phyloP scores from a whole-genome alignment of 2,329 filamentous ascomycete species.

The Ophiostoma tasmaniense region DNA sequence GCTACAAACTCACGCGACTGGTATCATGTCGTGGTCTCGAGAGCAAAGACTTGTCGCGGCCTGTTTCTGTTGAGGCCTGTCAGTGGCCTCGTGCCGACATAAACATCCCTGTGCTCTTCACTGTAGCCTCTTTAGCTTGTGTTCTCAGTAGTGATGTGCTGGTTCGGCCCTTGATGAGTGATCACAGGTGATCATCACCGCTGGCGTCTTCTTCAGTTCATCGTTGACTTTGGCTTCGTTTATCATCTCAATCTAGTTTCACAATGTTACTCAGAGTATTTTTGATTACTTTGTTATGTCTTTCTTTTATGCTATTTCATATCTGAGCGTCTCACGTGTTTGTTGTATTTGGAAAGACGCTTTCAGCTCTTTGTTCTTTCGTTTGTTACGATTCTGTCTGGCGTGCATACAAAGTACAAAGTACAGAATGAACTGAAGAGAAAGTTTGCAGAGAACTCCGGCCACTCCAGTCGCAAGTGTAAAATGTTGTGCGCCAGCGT shows the following conservation, averaged over 20 bases:
- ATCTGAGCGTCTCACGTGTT: neutral
- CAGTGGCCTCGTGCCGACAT: neutral
- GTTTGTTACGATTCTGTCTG: neutral
- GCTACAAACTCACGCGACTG: neutral
- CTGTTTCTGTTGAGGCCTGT: neutral
- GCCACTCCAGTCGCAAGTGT: neutral
- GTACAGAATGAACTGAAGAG: too few species aligned
- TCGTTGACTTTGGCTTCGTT: neutral
- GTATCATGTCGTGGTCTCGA: neutral
- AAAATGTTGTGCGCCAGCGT: conserved; percentile 8
- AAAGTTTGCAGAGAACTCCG: too few species aligned
- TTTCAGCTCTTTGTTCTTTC: neutral
- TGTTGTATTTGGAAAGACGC: neutral
- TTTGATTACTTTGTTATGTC: neutral
- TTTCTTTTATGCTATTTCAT: neutral
- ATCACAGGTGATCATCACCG: too few species aligned
- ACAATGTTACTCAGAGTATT: neutral
- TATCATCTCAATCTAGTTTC: neutral
- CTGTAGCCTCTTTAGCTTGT: neutral
- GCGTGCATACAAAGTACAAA: too few species aligned
- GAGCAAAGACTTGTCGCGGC: neutral
- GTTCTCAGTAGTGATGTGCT: neutral
- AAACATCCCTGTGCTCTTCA: neutral
- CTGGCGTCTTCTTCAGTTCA: neutral
- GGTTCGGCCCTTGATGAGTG: neutral